phyloP scores from a whole-genome alignment of 2,329 filamentous ascomycete genomes.

The Juglanconis oblonga region DNA sequence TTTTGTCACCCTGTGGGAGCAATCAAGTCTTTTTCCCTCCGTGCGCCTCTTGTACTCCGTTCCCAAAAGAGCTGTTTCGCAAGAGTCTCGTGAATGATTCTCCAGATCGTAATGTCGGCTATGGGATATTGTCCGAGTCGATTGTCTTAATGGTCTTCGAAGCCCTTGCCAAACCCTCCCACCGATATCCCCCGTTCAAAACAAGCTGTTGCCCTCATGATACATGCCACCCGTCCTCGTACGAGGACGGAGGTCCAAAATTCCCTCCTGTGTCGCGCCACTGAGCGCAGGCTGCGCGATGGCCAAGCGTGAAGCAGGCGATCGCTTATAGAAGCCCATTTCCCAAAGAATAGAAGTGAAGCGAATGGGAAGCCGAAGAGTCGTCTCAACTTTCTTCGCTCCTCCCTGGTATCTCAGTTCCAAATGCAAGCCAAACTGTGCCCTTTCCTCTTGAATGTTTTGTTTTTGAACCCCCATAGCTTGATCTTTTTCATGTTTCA shows the following conservation, averaged over 20 bases:
- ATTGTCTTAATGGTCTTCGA: not conserved
- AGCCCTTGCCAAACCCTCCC: not conserved
- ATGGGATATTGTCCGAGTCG: not conserved
- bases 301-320: not conserved
- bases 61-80: not conserved
- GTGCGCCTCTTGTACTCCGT: not conserved
- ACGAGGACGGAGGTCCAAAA: not conserved
- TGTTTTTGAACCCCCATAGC: not conserved
- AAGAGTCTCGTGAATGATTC: not conserved
- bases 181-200: not conserved
- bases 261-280: not conserved
- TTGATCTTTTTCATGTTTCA: not conserved
- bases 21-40: not conserved
- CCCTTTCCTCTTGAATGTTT: not conserved
- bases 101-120: not conserved
- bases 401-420: slow-evolving; percentile 16
- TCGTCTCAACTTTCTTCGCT: slow-evolving; percentile 3
- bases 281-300: not conserved
- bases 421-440: slow-evolving; percentile 11
- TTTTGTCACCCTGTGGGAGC: not conserved
- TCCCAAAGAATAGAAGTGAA: slow-evolving; percentile 4
- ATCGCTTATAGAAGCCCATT: not conserved
- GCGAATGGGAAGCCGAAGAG: slow-evolving; percentile 10
- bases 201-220: not conserved
- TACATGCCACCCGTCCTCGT: not conserved